phyloP scores from a whole-genome alignment of 75 land plant genomes.

The Selaginella tamariscina region DNA sequence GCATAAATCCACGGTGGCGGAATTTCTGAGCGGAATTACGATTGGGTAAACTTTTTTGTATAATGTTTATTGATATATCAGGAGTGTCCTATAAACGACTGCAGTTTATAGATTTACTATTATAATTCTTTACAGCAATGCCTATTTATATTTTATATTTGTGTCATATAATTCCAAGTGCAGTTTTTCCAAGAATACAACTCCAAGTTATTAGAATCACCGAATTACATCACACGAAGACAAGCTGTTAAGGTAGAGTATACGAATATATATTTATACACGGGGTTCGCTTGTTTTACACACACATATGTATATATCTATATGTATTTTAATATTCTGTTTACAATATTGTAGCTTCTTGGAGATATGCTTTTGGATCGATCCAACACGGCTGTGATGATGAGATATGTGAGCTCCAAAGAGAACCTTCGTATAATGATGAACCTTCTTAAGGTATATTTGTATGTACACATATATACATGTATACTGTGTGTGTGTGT shows the following conservation, averaged over 20 bases:
- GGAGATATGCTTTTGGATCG: conserved; percentile 89
- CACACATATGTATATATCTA: too few species aligned
- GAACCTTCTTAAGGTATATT: conserved; percentile 75
- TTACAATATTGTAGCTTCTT: too few species aligned
- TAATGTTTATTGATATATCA: conserved; percentile 1
- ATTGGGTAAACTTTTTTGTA: conserved; percentile 52
- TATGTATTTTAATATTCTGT: too few species aligned
- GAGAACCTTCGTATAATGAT: conserved; percentile 84
- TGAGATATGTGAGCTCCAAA: conserved; percentile 80
- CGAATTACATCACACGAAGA: conserved; percentile 82
- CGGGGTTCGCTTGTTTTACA: too few species aligned
- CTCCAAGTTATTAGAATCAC: conserved; percentile 63
- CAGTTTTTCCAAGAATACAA: conserved; percentile 94
- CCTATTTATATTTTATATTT: not conserved
- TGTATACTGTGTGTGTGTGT: too few species aligned
- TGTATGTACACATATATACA: not conserved
- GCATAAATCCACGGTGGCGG: conserved; percentile 94
- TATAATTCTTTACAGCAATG: not conserved
- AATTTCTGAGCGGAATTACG: conserved; percentile 79
- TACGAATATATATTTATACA: too few species aligned
- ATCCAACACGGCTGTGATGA: conserved; percentile 72
- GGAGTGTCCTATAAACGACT: too few species aligned
- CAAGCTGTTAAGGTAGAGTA: conserved; percentile 94
- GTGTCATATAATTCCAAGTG: too few species aligned
- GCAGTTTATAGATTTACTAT: too few species aligned